Percentiles rank a stretch among this genome's conserved stretches.
phyloP scores from a whole-genome alignment of 495 filamentous ascomycete genomes.

The Pyrenula massariospora region DNA sequence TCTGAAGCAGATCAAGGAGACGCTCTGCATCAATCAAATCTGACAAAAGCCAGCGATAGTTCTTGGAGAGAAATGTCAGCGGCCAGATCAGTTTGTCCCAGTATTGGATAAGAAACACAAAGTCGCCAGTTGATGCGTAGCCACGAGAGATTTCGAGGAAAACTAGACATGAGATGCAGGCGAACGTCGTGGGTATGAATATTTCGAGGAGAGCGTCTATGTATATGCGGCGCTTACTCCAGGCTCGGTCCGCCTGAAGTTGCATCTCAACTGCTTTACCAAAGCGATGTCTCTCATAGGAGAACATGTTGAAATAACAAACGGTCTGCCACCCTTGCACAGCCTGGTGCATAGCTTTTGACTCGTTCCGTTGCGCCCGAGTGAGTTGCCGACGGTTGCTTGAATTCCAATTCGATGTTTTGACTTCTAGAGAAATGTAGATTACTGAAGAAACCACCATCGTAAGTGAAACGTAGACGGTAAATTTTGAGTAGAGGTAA shows the following conservation, averaged over 20 bases:
- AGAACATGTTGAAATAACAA: constrained; percentile 56
- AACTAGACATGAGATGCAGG: constrained; percentile 5
- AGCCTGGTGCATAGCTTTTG: constrained; percentile 9
- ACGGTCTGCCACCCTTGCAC: constrained; percentile 51
- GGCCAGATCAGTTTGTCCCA: constrained; percentile 7
- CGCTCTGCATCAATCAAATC: constrained; percentile 13
- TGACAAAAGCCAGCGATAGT: constrained; percentile 10
- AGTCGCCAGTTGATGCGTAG: constrained; percentile 8
- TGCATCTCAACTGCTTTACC: constrained; percentile 7
- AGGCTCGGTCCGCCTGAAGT: neutral
- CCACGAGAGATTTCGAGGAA: constrained; percentile 5
- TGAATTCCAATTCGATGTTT: constrained; percentile 7
- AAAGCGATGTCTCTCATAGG: constrained; percentile 49
- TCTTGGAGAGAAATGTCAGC: constrained; percentile 7
- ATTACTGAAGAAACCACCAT: constrained; percentile 3
- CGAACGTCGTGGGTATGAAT: constrained; percentile 3
- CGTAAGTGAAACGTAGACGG: constrained; percentile 1
- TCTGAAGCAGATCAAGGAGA: constrained; percentile 25
- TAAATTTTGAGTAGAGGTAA: constrained; percentile 7
- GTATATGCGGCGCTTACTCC: neutral
- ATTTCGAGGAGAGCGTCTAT: neutral
- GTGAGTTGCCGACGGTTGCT: constrained; percentile 1
- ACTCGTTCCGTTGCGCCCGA: constrained; percentile 4
- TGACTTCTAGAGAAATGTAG: constrained; percentile 5
- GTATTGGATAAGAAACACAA: constrained; percentile 12